A percentile compares a stretch with the other conserved stretches of the same genome.
Conservation (phyloP, 345 rosid genomes). For the Hibiscus tridactylites region DNA sequence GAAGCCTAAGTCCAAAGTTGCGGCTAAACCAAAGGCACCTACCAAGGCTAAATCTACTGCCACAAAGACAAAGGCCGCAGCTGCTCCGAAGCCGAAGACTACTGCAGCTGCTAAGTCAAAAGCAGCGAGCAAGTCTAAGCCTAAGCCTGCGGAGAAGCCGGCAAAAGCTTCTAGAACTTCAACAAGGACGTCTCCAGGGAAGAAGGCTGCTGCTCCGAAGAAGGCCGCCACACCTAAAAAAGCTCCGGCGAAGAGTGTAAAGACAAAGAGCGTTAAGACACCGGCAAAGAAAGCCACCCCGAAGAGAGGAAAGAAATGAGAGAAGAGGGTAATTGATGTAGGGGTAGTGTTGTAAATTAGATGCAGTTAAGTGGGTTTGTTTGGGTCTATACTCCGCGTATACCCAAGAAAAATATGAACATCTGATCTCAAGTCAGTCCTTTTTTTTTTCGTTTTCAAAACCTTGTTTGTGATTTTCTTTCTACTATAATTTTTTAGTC, state of each 20-base stretch:
- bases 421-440: background rate
- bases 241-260: constrained; percentile 44
- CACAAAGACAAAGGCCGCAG: constrained; percentile 39
- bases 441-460: background rate
- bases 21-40: constrained; percentile 26
- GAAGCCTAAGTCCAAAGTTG: constrained; percentile 26
- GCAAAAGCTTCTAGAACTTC: constrained; percentile 64
- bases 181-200: constrained; percentile 55
- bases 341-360: constrained; percentile 4
- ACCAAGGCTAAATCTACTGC: constrained; percentile 33
- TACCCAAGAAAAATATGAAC: background rate
- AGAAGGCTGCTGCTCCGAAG: constrained; percentile 35
- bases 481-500: too few species aligned
- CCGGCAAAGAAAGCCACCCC: constrained; percentile 45
- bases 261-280: constrained; percentile 45
- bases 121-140: constrained; percentile 21
- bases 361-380: background rate
- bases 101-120: constrained; percentile 21
- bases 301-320: constrained; percentile 35
- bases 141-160: constrained; percentile 42
- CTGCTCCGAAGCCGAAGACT: constrained; percentile 25
- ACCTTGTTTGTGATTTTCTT: background rate
- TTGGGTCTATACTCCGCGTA: background rate
- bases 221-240: constrained; percentile 7
- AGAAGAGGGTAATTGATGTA: background rate